Base-by-base conservation (phyloP, 345 rosid species). In the Clarkia xantiana region DNA sequence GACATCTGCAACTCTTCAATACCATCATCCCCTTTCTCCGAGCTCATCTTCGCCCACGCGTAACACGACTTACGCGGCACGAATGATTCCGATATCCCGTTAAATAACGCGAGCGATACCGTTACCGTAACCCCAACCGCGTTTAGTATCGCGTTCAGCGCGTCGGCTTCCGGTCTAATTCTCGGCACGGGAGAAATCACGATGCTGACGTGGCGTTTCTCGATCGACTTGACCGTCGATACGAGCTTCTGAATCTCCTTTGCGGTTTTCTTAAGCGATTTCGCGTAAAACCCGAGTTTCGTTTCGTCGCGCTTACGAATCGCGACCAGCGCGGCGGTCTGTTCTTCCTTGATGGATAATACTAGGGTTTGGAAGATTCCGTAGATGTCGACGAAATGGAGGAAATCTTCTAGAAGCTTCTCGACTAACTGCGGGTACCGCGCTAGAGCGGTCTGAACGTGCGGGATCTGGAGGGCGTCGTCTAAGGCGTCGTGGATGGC, bases 381-480 rank as follows among this genome's bases (percentile, higher is more conserved):
- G 6, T 70, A 77, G 13, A 65, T 76, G 18, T 76, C 87, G 5
- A 75, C 67, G 13, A 80, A 77, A 10, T 56, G 67, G 45, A 80
- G 72, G 48, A 75, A 71, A 42, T 72, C 74, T 20, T 74, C 77
- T 0, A 80, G 75, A 56, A 80, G 72, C 52, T 70, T 68, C 48
- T 80, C 87, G 0, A 73, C 61, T 62, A 67, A 65, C 14, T 36
- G 51, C 19, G 68, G 73, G 14, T 73, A 62, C 16, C 58, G 56
- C 47, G 70, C 61, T 39, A 80, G 67, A 51, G 74, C 64, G 1
- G 68, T 67, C 13, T 52, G 83, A 7, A 76, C 62, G 36, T 80
- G 83, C 2, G 83, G 83, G 53, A 80, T 74, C 49, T 62, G 80
- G 60, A 80, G 78, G 47, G 71, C 50, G 44, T 77, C 82, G 12